These are phyloP conservation scores for Rhynchospora breviuscula DNA, from an alignment of 176 grass and related monocot species.

Conservation along the genomic window DNA sequence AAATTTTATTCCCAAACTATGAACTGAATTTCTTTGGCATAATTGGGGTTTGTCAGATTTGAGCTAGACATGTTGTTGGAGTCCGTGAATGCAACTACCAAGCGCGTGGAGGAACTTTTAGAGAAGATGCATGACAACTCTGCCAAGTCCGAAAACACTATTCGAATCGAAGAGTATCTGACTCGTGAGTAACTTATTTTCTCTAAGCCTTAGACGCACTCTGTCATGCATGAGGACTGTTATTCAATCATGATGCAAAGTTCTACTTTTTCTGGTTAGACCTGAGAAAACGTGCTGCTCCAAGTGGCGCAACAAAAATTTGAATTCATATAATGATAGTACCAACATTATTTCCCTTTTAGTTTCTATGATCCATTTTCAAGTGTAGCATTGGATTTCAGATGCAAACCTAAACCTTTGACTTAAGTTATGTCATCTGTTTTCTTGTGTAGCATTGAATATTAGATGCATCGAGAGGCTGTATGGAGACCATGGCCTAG, in stretches of 20 bases:
- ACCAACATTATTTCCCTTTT: neutral
- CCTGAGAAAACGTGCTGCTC: neutral
- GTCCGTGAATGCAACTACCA: constrained; percentile 87
- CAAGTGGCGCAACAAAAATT: neutral
- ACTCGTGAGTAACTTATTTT: constrained; percentile 46
- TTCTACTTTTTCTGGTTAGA: neutral
- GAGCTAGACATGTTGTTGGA: constrained; percentile 98
- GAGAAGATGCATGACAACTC: constrained; percentile 98
- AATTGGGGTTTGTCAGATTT: constrained; percentile 48
- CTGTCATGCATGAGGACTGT: neutral
- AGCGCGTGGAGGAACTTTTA: constrained; percentile 86
- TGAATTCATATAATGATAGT: neutral
- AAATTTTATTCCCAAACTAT: too few species aligned
- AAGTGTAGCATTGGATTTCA: constrained; percentile 38
- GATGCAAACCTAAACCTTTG: constrained; percentile 22
- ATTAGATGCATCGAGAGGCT: constrained; percentile 65
- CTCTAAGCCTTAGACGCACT: neutral
- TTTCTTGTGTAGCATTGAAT: constrained; percentile 46
- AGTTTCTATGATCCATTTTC: neutral
- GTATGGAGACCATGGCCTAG: constrained; percentile 73
- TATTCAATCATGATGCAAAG: neutral
- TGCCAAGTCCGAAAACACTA: constrained; percentile 68
- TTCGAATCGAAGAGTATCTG: constrained; percentile 73
- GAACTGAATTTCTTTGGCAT: constrained; percentile 3
- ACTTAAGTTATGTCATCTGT: neutral